Evolutionary conservation across 139 green algal genomes (phyloP).

Genomic region (Spirogloea muscicola): DNA sequence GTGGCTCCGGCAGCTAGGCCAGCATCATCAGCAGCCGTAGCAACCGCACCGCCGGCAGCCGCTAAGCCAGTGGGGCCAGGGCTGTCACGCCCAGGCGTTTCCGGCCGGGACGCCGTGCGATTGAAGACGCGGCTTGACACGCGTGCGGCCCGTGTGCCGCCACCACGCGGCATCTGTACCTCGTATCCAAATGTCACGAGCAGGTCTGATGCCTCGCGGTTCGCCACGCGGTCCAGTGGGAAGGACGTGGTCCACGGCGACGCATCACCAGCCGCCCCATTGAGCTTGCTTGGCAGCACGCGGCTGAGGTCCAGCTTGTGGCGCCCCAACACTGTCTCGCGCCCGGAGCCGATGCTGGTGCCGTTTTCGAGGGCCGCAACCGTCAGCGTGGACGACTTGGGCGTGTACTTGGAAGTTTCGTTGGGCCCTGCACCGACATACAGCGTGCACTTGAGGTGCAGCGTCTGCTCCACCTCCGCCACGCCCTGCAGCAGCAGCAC

Average conservation of each 20-base stretch:
- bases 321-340: conserved; percentile 5
- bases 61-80: too few species aligned
- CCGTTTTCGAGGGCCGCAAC: background rate
- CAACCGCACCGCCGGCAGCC: background rate
- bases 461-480: conserved; percentile 21
- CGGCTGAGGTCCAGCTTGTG: conserved; percentile 25
- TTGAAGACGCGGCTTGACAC: too few species aligned
- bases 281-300: conserved; percentile 11
- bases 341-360: too few species aligned
- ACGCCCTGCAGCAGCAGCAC: too few species aligned
- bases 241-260: conserved; percentile 20
- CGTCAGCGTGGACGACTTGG: conserved; percentile 9
- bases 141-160: background rate
- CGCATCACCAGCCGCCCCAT: background rate
- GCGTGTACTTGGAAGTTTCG: conserved; percentile 39
- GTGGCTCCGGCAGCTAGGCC: background rate
- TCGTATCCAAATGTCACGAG: conserved; percentile 42
- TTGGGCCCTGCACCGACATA: too few species aligned
- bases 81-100: background rate
- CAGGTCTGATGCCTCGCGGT: conserved; percentile 5
- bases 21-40: background rate
- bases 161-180: background rate
- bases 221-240: conserved; percentile 13
- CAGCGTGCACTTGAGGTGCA: conserved; percentile 9
- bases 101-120: too few species aligned